Percentiles rank a stretch among this genome's conserved stretches.
These are phyloP conservation scores for Rhodosporidiobolus odoratus DNA, from an alignment of 768 basidiomycete genomes.

Conservation along the genomic window DNA sequence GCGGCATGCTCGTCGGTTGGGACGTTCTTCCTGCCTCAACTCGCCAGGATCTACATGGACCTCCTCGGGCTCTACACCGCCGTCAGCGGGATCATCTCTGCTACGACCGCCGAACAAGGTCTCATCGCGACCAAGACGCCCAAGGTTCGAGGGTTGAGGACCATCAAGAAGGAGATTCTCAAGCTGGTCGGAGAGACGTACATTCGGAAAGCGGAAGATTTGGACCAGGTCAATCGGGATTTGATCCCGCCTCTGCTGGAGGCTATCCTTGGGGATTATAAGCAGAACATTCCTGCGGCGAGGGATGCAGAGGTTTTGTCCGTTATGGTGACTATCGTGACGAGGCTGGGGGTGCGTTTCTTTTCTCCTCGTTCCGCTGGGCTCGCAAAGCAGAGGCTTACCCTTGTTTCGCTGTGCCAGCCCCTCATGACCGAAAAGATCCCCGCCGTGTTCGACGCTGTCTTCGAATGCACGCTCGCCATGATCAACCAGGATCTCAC, in stretches of 20 bases:
- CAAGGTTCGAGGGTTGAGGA: conserved; percentile 85
- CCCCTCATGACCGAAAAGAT: conserved; percentile 84
- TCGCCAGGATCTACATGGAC: conserved; percentile 90
- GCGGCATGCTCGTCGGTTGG: conserved; percentile 96
- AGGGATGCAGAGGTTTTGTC: conserved; percentile 95
- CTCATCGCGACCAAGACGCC: conserved; percentile 91
- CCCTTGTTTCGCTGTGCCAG: conserved; percentile 49
- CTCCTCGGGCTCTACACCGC: conserved; percentile 98
- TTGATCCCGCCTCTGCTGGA: conserved; percentile 94
- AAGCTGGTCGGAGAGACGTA: conserved; percentile 98
- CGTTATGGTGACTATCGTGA: conserved; percentile 91
- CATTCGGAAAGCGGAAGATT: conserved; percentile 80
- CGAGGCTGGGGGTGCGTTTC: conserved; percentile 71
- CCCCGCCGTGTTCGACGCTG: conserved; percentile 87
- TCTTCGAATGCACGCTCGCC: conserved; percentile 90
- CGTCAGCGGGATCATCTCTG: conserved; percentile 91
- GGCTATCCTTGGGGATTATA: conserved; percentile 96
- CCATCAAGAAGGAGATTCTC: conserved; percentile 96
- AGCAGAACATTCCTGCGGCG: conserved; percentile 83
- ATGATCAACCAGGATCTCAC: conserved; percentile 99
- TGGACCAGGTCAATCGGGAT: conserved; percentile 82
- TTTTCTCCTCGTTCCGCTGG: too few species aligned
- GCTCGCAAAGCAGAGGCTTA: background rate
- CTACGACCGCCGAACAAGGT: conserved; percentile 81
- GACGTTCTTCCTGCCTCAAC: conserved; percentile 93